A percentile compares a stretch with the other conserved stretches of the same genome.
These are phyloP conservation scores for Suhomyces prunicola DNA, from an alignment of 805 yeast species.

Conservation along the genomic window DNA sequence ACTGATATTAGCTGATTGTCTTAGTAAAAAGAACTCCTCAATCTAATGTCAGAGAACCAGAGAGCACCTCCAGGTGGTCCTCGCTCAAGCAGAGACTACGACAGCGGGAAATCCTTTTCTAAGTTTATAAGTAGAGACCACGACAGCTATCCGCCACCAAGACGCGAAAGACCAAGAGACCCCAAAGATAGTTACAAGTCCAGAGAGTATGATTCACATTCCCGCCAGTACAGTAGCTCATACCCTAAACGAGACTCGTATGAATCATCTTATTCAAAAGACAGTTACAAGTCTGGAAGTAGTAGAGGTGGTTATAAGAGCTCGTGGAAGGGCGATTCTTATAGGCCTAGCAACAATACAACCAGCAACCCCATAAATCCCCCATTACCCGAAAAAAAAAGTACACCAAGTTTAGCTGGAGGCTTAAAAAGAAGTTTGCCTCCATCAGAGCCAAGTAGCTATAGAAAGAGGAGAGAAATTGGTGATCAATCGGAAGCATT, in stretches of 20 bases:
- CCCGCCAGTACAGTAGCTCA: background rate
- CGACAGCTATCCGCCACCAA: background rate
- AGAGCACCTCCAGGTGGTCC: slow-evolving; percentile 31
- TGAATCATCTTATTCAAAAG: background rate
- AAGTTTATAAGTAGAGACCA: background rate
- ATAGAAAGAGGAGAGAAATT: slow-evolving; percentile 7
- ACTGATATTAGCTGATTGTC: background rate
- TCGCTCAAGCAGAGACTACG: slow-evolving; percentile 17
- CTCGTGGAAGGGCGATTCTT: slow-evolving; percentile 14
- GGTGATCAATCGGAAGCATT: background rate
- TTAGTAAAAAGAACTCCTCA: background rate
- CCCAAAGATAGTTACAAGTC: background rate
- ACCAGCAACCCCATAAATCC: background rate
- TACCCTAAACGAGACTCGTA: background rate
- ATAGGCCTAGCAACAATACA: slow-evolving; percentile 3
- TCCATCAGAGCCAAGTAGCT: slow-evolving; percentile 10
- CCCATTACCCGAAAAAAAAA: background rate
- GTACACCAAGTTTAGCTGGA: background rate
- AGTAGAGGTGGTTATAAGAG: slow-evolving; percentile 21
- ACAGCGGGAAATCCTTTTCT: slow-evolving; percentile 1
- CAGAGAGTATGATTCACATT: background rate
- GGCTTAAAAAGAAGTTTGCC: slow-evolving; percentile 8
- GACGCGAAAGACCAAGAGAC: background rate
- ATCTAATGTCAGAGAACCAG: slow-evolving; percentile 30
- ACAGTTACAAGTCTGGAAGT: slow-evolving; percentile 12